Conservation (phyloP, 106 monocot species). For the Narthecium ossifragum region DNA sequence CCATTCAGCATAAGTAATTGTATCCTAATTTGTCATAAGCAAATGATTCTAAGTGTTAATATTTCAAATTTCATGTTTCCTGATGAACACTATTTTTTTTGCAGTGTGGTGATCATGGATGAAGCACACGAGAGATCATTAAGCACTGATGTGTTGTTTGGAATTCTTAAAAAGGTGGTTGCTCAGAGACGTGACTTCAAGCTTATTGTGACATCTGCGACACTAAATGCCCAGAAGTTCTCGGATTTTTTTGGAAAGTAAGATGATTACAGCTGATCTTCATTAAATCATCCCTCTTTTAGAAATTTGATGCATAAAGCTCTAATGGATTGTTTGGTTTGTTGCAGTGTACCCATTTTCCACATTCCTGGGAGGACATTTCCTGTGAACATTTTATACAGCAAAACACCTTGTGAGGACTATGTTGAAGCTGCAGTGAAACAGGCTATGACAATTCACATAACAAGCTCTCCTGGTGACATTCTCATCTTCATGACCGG, state of each 20-base stretch:
- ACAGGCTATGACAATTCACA: slow-evolving; percentile 91
- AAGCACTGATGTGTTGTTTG: slow-evolving; percentile 92
- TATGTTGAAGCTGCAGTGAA: slow-evolving; percentile 99
- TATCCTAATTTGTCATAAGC: no score
- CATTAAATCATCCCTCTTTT: no score
- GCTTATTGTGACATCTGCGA: slow-evolving; percentile 97
- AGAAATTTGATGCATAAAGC: no score
- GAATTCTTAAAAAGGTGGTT: slow-evolving; percentile 93
- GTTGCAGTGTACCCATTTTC: slow-evolving; percentile 72
- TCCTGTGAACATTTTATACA: slow-evolving; percentile 81
- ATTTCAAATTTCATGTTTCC: no score
- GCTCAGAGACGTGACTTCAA: slow-evolving; percentile 89
- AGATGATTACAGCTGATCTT: not conserved
- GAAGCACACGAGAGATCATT: slow-evolving; percentile 98
- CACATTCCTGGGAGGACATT: slow-evolving; percentile 93
- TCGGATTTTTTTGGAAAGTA: slow-evolving; percentile 93
- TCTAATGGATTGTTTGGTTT: slow-evolving; percentile 6
- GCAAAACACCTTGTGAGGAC: slow-evolving; percentile 94
- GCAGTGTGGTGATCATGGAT: slow-evolving; percentile 90
- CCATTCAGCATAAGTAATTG: no score
- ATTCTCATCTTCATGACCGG: slow-evolving; percentile 98
- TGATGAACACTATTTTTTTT: no score
- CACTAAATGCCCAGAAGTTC: slow-evolving; percentile 93
- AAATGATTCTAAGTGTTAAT: no score
- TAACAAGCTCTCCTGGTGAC: slow-evolving; percentile 84